Evolutionary conservation across 2,329 filamentous ascomycete genomes (phyloP), one percentile per base, ranked within the genome.

Genomic region (Talaromyces funiculosus): DNA sequence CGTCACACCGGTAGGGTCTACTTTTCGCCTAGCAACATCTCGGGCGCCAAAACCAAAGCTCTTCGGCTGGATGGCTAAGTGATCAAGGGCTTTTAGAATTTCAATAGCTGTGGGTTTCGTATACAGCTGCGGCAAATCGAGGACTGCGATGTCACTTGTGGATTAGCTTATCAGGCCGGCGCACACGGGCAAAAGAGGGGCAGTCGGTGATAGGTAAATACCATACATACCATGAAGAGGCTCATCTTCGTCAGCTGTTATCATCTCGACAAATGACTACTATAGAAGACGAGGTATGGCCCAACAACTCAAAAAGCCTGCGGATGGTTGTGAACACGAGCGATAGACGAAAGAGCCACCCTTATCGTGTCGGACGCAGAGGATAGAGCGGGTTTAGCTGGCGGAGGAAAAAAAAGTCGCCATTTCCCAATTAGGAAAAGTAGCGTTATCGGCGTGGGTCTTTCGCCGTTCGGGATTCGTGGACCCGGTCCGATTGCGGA

Each of bases 71-170:
- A 88, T 77, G 61, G 84, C 82, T 37, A 96, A 81, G 29, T 84
- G 77, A 35, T 83, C 76, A n/a, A 97, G 83, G 26, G 85, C 84
- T 26, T 80, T 75, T 54, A 90, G 75, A 49, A 97, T 81, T 4
- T 82, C 80, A 33, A 79, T 76, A 61, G 84, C 86, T 20, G 85
- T 79, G 6, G 92, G 92, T 69, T 85, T 88, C 67, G 88, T 84
- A 82, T 92, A 90, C 64, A 93, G 81, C 69, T 92, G 90, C n/a
- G 92, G 90, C 26, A 96, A 84, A 69, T 93, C 89, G 61, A 88
- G 78, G 61, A 86, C 86, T 87, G 33, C 22, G 33, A 18, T 35
- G 16, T n/a, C 40, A 18, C 57, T 68, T 74, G n/a, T 16, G 14
- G 71, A 72, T 75, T 70, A 73, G 70, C 51, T 54, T 61, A 61